These are phyloP conservation scores for Solanum sejunctum DNA, from an alignment of 257 asterid genomes.

Conservation along the genomic window DNA sequence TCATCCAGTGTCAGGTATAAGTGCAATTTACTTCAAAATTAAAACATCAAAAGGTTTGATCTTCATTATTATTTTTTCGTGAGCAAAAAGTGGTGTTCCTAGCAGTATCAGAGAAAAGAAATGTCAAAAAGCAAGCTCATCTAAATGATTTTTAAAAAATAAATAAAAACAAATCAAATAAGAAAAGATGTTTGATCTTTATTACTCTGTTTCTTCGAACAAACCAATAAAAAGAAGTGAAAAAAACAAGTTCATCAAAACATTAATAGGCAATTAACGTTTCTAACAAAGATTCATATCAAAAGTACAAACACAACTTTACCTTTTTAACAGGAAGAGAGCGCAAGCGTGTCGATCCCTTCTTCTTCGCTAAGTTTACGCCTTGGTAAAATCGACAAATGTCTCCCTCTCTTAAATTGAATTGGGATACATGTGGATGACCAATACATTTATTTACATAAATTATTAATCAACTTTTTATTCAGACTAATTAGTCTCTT, in stretches of 20 bases:
- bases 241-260: neutral
- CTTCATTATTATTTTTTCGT: neutral
- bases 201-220: neutral
- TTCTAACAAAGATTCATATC: neutral
- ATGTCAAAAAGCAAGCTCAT: neutral
- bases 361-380: conserved; percentile 38
- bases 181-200: neutral
- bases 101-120: neutral
- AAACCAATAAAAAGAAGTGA: neutral
- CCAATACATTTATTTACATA: conserved; percentile 6
- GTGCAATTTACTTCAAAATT: neutral
- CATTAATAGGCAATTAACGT: neutral
- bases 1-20: neutral
- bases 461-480: too few relatives aligned
- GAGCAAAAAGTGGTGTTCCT: neutral
- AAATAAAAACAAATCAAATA: neutral
- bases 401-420: conserved; percentile 17
- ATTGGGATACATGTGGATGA: neutral
- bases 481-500: too few relatives aligned
- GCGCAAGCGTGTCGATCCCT: conserved; percentile 65
- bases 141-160: too few relatives aligned
- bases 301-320: neutral
- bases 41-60: neutral
- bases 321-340: conserved; percentile 13
- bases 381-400: conserved; percentile 61